phyloP scores from a whole-genome alignment of 1,284 basidiomycete genomes.

The Cryptococcus sp. region DNA sequence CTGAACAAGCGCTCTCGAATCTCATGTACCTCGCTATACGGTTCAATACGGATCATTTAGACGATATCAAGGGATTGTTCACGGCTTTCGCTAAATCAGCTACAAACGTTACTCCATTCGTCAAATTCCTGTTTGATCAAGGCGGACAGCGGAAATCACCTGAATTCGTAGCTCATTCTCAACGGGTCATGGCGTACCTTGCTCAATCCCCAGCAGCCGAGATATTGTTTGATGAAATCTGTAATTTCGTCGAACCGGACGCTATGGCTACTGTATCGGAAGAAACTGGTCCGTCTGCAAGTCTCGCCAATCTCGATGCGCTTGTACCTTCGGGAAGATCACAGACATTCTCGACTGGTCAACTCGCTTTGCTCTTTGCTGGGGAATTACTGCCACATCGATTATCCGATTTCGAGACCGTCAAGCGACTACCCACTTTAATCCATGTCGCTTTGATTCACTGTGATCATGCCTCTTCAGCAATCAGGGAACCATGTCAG shows the following conservation, averaged over 20 bases:
- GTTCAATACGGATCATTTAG: conserved; percentile 70
- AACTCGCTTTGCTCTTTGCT: conserved; percentile 82
- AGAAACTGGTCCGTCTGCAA: conserved; percentile 60
- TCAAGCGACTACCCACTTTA: conserved; percentile 65
- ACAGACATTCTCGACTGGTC: conserved; percentile 63
- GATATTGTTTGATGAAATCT: conserved; percentile 75
- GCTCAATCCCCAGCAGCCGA: conserved; percentile 72
- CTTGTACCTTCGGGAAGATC: conserved; percentile 28
- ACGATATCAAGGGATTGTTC: conserved; percentile 81
- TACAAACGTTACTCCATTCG: conserved; percentile 69
- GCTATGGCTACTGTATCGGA: conserved; percentile 69
- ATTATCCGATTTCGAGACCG: conserved; percentile 61
- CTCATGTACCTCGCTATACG: conserved; percentile 77
- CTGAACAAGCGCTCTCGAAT: conserved; percentile 64
- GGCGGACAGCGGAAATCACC: conserved; percentile 75
- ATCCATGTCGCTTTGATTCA: conserved; percentile 80
- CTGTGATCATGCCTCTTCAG: conserved; percentile 68
- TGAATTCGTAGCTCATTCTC: conserved; percentile 72
- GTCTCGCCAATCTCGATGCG: conserved; percentile 41
- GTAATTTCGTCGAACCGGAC: conserved; percentile 74
- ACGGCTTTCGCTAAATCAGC: conserved; percentile 53
- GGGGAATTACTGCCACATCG: conserved; percentile 76
- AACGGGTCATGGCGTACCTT: conserved; percentile 77
- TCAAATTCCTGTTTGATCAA: conserved; percentile 82
- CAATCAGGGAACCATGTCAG: conserved; percentile 66